Percentiles rank a stretch among this genome's conserved stretches.
Conservation (phyloP, 768 basidiomycete species). For the Pseudohyphozyma bogoriensis region DNA sequence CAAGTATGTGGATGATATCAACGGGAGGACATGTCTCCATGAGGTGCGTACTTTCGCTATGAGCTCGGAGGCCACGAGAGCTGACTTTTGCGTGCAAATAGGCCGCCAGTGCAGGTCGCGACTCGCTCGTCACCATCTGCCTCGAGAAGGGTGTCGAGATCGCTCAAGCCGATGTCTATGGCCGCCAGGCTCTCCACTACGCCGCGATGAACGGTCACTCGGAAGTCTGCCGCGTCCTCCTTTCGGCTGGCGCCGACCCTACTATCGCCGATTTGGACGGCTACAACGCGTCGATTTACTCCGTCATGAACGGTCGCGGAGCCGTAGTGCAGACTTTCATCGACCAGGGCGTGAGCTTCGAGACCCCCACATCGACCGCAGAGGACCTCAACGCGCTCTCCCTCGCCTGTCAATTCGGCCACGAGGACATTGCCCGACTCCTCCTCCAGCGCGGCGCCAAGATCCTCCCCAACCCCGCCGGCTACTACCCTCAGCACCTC, state of each 20-base stretch:
- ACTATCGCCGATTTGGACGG: conserved; percentile 80
- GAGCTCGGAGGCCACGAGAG: background rate
- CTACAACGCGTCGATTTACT: conserved; percentile 86
- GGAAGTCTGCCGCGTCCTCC: conserved; percentile 59
- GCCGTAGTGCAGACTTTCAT: conserved; percentile 76
- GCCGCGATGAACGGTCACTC: conserved; percentile 87
- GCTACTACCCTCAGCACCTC: conserved; percentile 93
- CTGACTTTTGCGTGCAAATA: background rate
- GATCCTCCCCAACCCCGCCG: conserved; percentile 77
- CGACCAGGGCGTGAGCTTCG: conserved; percentile 55
- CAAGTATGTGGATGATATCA: conserved; percentile 89
- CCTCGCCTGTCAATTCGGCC: conserved; percentile 80
- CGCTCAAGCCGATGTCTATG: conserved; percentile 74
- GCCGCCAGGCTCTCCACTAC: conserved; percentile 88
- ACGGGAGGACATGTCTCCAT: conserved; percentile 84
- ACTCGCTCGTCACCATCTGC: conserved; percentile 69
- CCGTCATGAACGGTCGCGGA: conserved; percentile 72
- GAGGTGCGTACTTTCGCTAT: conserved; percentile 43
- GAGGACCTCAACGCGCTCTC: conserved; percentile 73
- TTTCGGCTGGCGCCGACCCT: conserved; percentile 56
- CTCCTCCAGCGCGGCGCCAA: conserved; percentile 67
- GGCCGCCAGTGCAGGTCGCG: conserved; percentile 67
- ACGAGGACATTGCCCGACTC: conserved; percentile 67
- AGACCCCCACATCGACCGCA: conserved; percentile 49
- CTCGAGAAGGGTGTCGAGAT: conserved; percentile 60